These are phyloP conservation scores for Talaromyces adpressus DNA, from an alignment of 495 filamentous ascomycete genomes.

Conservation along the genomic window DNA sequence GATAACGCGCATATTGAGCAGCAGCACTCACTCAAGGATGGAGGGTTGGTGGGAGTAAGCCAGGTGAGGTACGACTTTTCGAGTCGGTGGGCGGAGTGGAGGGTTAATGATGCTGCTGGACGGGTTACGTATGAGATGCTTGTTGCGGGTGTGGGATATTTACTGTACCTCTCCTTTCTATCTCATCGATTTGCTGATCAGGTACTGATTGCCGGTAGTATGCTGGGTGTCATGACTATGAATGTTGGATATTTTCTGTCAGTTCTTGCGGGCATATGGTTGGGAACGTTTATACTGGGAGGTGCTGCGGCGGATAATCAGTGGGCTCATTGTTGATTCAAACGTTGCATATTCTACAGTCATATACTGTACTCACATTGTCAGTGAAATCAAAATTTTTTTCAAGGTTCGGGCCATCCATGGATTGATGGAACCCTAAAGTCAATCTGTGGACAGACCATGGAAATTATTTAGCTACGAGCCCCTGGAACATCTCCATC, in stretches of 20 bases:
- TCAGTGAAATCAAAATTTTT: not conserved
- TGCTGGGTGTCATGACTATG: constrained; percentile 29
- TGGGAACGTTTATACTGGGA: constrained; percentile 25
- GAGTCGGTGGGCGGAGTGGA: constrained; percentile 21
- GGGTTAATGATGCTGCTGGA: constrained; percentile 18
- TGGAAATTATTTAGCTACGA: not conserved
- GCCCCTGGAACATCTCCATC: too few relatives aligned
- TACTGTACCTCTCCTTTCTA: constrained; percentile 13
- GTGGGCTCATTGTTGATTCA: constrained; percentile 17
- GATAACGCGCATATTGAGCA: not conserved
- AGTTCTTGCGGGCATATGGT: constrained; percentile 20
- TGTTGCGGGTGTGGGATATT: constrained; percentile 19
- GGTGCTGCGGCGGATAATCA: constrained; percentile 20
- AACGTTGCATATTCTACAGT: not conserved
- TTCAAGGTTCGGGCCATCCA: not conserved
- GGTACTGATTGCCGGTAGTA: constrained; percentile 11
- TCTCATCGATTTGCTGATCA: not conserved
- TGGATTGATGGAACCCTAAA: not conserved
- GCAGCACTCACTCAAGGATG: constrained; percentile 7
- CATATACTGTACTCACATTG: not conserved
- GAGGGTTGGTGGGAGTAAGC: constrained; percentile 40
- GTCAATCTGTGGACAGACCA: not conserved
- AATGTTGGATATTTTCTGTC: constrained; percentile 27
- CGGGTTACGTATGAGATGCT: constrained; percentile 18
- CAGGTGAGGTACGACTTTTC: constrained; percentile 22